Conservation (phyloP, 345 rosid species). For the Brassica incana region DNA sequence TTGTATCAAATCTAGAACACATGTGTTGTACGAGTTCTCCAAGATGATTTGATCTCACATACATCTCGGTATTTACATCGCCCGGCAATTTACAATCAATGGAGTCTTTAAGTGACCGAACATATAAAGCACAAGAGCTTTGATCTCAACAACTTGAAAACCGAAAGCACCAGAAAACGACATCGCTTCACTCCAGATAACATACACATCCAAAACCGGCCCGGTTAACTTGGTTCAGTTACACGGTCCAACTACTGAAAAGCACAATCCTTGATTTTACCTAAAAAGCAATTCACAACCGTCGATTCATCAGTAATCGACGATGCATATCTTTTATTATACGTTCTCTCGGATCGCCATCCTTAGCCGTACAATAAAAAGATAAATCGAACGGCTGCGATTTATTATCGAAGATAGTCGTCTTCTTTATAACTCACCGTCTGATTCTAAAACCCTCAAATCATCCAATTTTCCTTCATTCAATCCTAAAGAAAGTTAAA, state of each 20-base stretch:
- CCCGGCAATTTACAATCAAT: neutral
- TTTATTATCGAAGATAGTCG: neutral
- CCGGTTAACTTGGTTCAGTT: neutral
- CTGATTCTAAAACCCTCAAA: neutral
- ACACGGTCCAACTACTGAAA: neutral
- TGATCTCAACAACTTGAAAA: neutral
- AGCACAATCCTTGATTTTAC: neutral
- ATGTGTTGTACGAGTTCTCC: too few relatives aligned
- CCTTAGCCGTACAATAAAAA: neutral
- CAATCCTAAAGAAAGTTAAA: neutral
- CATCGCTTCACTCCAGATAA: neutral
- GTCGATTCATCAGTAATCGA: neutral
- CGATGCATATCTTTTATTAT: neutral
- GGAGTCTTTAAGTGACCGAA: neutral
- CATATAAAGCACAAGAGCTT: neutral
- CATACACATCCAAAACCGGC: neutral
- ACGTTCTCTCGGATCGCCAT: constrained; percentile 17
- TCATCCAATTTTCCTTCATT: neutral
- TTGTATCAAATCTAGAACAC: too few relatives aligned
- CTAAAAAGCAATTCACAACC: neutral
- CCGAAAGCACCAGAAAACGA: neutral
- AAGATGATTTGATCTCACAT: too few relatives aligned
- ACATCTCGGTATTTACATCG: neutral
- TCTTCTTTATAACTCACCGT: constrained; percentile 23
- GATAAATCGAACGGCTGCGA: neutral